Base-by-base conservation (phyloP, 257 asterid genomes). In the Lavandula angustifolia region DNA sequence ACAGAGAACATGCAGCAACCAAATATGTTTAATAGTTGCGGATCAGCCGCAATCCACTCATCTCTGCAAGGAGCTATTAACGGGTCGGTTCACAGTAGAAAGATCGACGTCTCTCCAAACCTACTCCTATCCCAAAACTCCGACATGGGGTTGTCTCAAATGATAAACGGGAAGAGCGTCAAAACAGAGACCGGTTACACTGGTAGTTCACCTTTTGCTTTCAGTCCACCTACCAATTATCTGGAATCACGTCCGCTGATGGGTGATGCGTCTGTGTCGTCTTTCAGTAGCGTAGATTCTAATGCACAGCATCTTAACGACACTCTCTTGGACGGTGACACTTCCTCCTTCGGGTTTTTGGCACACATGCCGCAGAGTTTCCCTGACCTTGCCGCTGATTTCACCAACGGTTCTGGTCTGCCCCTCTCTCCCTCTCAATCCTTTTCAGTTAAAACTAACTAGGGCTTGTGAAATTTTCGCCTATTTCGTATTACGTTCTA, bases 261-360 rank as follows among this genome's bases (percentile, higher is more conserved):
- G 78, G 85, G 85, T 37, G 91, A 85, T 80, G 84, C 85, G 50
- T 76, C 94, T 68, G 85, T 81, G 17, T 64, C 87, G 32, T 80
- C 91, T 66, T 85, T 80, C 73, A 77, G 89, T 63, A 77, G 87
- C 64, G 86, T 79, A 9, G 91, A 81, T 60, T 77, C 95, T 53
- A 83, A 78, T 51, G 79, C 89, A 3, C 89, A 84, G 42, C 85
- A 86, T 71, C 54, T 81, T 43, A 81, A 76, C 32, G 91, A 71
- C 61, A 50, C 85, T 43, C 75, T 84, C 17, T 71, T 82, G 83
- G 94, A 83, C 62, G 87, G 82, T 9, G 95, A 84, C 49, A 50
- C 79, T 68, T 62, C 86, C 57, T 70, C 89, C 32, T 88, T 80
- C 55, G 95, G 87, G 52, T 82, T 69, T 73, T 72, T 82, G 66